phyloP scores from a whole-genome alignment of 371 early-diverging fungal genomes.

The Cokeromyces recurvatus region DNA sequence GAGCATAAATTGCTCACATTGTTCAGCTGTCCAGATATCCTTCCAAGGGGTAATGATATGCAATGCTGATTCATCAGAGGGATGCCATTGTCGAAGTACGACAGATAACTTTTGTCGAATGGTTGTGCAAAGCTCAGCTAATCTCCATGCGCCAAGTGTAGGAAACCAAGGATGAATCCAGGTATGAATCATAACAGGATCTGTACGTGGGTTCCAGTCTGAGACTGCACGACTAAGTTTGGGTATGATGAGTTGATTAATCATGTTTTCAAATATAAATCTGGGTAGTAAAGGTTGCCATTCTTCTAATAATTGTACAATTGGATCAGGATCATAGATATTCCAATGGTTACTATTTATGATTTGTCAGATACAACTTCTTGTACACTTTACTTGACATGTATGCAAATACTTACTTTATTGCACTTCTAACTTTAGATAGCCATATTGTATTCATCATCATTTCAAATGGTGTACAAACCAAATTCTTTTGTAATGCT shows the following conservation, averaged over 20 bases:
- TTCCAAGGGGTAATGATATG: slow-evolving; percentile 64
- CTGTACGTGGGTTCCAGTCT: slow-evolving; percentile 68
- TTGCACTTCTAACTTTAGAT: slow-evolving; percentile 68
- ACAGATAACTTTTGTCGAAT: slow-evolving; percentile 64
- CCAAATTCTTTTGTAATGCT: slow-evolving; percentile 5
- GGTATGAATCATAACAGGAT: slow-evolving; percentile 63
- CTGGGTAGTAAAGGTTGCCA: slow-evolving; percentile 73
- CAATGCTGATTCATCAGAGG: slow-evolving; percentile 58
- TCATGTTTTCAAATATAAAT: slow-evolving; percentile 71
- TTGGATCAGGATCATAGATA: slow-evolving; percentile 61
- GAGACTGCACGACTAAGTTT: slow-evolving; percentile 64
- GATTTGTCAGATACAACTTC: too few relatives aligned
- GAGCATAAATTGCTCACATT: slow-evolving; percentile 54
- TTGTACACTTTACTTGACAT: too few relatives aligned
- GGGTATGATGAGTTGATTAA: slow-evolving; percentile 74
- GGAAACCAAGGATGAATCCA: slow-evolving; percentile 90
- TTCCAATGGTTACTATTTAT: slow-evolving; percentile 68
- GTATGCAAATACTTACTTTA: slow-evolving; percentile 65
- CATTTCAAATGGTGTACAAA: slow-evolving; percentile 70
- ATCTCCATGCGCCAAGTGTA: slow-evolving; percentile 50
- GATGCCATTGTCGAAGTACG: slow-evolving; percentile 63
- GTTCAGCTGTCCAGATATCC: slow-evolving; percentile 58
- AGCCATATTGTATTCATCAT: slow-evolving; percentile 79
- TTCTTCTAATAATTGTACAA: slow-evolving; percentile 63
- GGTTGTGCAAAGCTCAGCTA: slow-evolving; percentile 53